Percentiles rank a stretch among this genome's conserved stretches.
Conservation (phyloP, 257 asterid genomes). For the Primulina huaijiensis region DNA sequence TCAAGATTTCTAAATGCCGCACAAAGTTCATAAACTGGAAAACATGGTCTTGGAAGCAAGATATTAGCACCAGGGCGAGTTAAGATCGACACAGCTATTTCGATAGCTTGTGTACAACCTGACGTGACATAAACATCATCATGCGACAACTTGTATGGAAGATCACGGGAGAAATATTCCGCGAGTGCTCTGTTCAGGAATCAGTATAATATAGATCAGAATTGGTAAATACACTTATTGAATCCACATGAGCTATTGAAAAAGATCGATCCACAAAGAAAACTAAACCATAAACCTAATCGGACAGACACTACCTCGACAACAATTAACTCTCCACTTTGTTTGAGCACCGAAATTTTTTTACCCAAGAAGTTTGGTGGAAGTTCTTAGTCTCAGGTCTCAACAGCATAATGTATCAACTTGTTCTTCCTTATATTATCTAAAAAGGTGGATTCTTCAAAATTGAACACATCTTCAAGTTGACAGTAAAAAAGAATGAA, state of each 20-base stretch:
- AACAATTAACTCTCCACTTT: background rate
- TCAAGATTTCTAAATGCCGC: conserved; percentile 66
- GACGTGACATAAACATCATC: conserved; percentile 75
- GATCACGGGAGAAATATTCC: conserved; percentile 64
- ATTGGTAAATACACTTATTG: background rate
- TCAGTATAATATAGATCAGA: background rate
- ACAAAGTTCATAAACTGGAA: conserved; percentile 71
- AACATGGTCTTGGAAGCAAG: conserved; percentile 81
- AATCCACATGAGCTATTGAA: background rate
- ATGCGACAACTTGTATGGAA: conserved; percentile 46
- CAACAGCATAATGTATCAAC: background rate
- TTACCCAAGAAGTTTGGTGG: background rate
- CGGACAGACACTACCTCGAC: background rate
- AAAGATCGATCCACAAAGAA: background rate
- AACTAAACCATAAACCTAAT: background rate
- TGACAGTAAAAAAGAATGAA: background rate
- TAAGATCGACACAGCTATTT: conserved; percentile 51
- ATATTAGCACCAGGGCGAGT: conserved; percentile 73
- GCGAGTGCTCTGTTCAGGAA: conserved; percentile 65
- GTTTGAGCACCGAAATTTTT: background rate
- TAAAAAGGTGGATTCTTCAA: background rate
- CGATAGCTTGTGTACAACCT: conserved; percentile 93
- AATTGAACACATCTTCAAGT: background rate
- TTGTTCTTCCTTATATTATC: background rate
- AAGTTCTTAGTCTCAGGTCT: background rate